Percentiles rank a stretch among this genome's conserved stretches.
These are phyloP conservation scores for Aristolochia californica DNA, from an alignment of 164 flowering plant species.

Conservation along the genomic window DNA sequence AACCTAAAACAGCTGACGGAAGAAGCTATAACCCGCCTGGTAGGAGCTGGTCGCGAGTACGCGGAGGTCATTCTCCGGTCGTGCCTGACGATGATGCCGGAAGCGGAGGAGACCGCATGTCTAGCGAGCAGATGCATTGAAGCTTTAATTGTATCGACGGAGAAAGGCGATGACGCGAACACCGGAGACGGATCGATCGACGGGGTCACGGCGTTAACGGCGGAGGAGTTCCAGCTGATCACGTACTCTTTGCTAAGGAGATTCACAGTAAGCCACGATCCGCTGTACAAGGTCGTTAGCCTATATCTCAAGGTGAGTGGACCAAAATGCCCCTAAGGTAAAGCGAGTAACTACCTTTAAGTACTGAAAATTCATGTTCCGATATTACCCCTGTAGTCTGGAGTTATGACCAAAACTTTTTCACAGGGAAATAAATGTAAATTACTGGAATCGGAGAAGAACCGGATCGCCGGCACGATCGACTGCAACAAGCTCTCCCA, in stretches of 20 bases:
- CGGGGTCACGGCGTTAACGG: constrained; percentile 21
- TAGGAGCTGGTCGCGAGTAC: constrained; percentile 33
- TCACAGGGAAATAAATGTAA: constrained; percentile 36
- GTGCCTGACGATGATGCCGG: constrained; percentile 50
- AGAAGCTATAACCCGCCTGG: constrained; percentile 34
- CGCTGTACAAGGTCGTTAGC: constrained; percentile 49
- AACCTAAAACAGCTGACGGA: constrained; percentile 43
- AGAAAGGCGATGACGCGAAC: constrained; percentile 8
- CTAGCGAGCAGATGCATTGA: constrained; percentile 53
- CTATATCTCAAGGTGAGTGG: constrained; percentile 47
- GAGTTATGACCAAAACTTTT: neutral
- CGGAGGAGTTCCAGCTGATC: constrained; percentile 37
- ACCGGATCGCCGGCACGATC: constrained; percentile 35
- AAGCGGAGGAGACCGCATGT: constrained; percentile 49
- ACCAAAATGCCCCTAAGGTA: neutral
- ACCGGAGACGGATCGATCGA: constrained; percentile 20
- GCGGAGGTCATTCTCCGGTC: constrained; percentile 40
- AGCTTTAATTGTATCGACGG: constrained; percentile 16
- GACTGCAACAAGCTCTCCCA: constrained; percentile 68
- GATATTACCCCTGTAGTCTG: too few species aligned
- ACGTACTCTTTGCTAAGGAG: constrained; percentile 36
- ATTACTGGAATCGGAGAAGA: constrained; percentile 49
- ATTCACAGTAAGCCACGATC: constrained; percentile 36
- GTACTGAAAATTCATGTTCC: too few species aligned
- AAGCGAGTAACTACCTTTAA: too few species aligned